Base-by-base conservation (phyloP, 2,329 filamentous ascomycete genomes). In the Aspergillus sp. region DNA sequence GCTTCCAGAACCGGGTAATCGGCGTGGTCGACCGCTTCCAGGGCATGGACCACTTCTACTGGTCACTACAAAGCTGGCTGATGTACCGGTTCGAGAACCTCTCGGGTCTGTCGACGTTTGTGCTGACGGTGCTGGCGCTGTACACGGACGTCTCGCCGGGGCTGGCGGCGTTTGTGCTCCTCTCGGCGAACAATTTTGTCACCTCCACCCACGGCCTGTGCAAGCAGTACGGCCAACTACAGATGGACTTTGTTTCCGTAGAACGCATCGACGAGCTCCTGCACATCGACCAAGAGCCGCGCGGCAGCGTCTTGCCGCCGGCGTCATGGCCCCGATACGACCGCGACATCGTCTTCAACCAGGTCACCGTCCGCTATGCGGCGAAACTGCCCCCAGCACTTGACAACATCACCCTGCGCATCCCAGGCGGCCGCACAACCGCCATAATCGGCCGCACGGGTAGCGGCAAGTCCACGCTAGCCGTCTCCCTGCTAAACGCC, bases 21-120 rank as follows among this genome's bases (percentile, higher is more conserved):
- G 72, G 77, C 2, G 88, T 89, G 0, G 88, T 89, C 0, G 89
- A 95, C 60, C 82, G 82, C 12, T 95, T 95, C 61, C 90, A 95
- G 64, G 88, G 88, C 62, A 93, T 94, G 78, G 90, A 96, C 58
- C 90, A 96, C 64, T 94, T 95, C 69, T 95, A 94, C 69, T 95
- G 89, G 85, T 86, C 83, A 48, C 75, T 94, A 39, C 88, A 94
- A 54, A 81, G 82, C 5, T 95, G 89, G 89, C 74, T 95, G 2
- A 82, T 83, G 62, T 88, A 85, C 58, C 81, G 89, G 8, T 91
- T 93, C 47, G 83, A 88, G 55, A 66, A 73, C 6, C 68, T 90
- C 4, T 88, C 88, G 0, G 85, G 85, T 0, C 62, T 79, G 3
- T 87, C 87, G 5, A 88, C 86, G 0, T 85, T 91, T 48, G 68